phyloP scores from a whole-genome alignment of 352 stramenopile genomes.

The Phytophthora syringae region DNA sequence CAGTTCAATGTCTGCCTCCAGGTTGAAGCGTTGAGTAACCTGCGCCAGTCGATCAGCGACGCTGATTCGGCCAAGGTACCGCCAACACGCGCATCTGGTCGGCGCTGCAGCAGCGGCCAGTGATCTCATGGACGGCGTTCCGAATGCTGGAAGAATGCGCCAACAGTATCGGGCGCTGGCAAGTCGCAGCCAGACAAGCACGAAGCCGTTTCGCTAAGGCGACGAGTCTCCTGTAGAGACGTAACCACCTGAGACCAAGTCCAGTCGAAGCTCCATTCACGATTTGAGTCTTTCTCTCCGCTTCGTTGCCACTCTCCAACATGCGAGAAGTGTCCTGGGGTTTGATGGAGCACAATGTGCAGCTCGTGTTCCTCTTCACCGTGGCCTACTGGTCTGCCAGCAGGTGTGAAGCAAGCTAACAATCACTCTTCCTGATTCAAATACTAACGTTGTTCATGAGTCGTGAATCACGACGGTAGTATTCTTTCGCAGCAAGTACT shows the following conservation, averaged over 20 bases:
- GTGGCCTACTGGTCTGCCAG: constrained; percentile 64
- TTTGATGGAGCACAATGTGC: constrained; percentile 71
- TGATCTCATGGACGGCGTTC: not conserved
- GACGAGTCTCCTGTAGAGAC: not conserved
- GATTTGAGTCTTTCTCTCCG: no score
- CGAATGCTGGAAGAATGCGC: not conserved
- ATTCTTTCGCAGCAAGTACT: constrained; percentile 68
- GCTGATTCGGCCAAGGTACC: constrained; percentile 7
- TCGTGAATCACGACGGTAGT: no score
- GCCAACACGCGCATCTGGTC: constrained; percentile 9
- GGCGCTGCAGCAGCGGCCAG: not conserved
- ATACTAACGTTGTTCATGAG: constrained; percentile 11
- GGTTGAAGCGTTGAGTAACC: constrained; percentile 10
- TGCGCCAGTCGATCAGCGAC: not conserved
- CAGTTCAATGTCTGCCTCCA: constrained; percentile 22
- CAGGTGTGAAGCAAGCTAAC: constrained; percentile 38
- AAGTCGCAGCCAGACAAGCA: not conserved
- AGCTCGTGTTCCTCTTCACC: constrained; percentile 77
- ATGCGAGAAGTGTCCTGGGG: constrained; percentile 20
- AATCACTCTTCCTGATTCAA: not conserved
- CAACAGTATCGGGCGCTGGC: not conserved
- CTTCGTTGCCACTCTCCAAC: no score
- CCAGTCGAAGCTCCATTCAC: not conserved
- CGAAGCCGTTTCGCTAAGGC: not conserved
- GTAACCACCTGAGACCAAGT: not conserved